These are phyloP conservation scores for Lactuca sativa DNA, from an alignment of 129 eudicot species.

Conservation along the genomic window DNA sequence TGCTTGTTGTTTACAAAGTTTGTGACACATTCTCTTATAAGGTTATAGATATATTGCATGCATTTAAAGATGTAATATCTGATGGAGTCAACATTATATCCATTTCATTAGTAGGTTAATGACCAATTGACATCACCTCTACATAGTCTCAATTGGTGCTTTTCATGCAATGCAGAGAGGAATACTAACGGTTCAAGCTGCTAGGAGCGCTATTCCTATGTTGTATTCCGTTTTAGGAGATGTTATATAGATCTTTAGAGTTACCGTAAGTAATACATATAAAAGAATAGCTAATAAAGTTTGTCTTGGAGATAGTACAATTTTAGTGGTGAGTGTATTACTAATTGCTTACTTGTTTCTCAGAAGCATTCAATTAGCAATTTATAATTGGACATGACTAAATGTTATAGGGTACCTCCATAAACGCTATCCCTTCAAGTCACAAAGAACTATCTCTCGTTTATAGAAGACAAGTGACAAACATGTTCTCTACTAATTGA, in stretches of 20 bases:
- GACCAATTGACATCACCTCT: background rate
- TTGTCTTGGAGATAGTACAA: constrained; percentile 27
- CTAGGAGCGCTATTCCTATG: constrained; percentile 36
- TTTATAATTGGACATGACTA: background rate
- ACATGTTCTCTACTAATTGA: constrained; percentile 1
- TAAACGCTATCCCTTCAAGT: constrained; percentile 38
- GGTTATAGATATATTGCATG: background rate
- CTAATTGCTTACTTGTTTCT: background rate
- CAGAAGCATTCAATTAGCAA: background rate
- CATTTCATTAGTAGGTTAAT: background rate
- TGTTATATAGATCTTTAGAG: constrained; percentile 50
- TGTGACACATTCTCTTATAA: background rate
- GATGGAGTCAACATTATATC: constrained; percentile 36
- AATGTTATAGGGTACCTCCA: constrained; percentile 37
- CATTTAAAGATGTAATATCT: constrained; percentile 27
- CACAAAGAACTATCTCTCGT: constrained; percentile 31
- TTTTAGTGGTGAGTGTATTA: constrained; percentile 31
- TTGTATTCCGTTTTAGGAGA: background rate
- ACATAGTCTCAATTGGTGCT: constrained; percentile 42
- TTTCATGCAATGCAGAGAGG: constrained; percentile 43
- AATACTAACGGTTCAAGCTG: constrained; percentile 25
- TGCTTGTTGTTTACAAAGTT: constrained; percentile 30
- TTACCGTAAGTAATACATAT: constrained; percentile 43
- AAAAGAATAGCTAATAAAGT: constrained; percentile 30
- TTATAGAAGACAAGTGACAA: constrained; percentile 35